Percentiles rank a stretch among this genome's conserved stretches.
Conservation (phyloP, 2,329 filamentous ascomycete species). For the Coniochaeta sp. region DNA sequence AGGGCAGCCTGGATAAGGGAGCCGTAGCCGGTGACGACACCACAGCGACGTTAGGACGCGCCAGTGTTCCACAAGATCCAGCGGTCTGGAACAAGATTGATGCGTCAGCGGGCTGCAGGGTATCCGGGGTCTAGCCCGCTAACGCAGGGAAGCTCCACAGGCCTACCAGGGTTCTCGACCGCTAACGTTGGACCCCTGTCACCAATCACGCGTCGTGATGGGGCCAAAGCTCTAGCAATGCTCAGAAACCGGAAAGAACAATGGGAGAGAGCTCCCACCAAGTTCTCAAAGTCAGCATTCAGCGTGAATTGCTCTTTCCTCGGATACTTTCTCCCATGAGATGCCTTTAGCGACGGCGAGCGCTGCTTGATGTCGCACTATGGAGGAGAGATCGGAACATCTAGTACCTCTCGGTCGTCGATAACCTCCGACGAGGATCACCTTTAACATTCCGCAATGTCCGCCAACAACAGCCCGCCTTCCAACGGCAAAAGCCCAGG, state of each 20-base stretch:
- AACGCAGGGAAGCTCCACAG: neutral
- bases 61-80: neutral
- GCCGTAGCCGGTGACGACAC: constrained; percentile 1
- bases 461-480: neutral
- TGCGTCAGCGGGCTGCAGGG: neutral
- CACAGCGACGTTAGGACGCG: neutral
- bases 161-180: neutral
- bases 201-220: neutral
- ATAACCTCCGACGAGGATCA: constrained; percentile 1
- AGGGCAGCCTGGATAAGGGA: neutral
- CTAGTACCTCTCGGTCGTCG: neutral
- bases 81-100: neutral
- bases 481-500: neutral
- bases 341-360: neutral
- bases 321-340: neutral
- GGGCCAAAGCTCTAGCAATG: neutral
- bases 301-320: neutral
- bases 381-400: neutral
- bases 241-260: neutral
- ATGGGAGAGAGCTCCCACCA: neutral
- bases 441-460: neutral
- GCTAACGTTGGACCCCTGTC: neutral
- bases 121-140: neutral
- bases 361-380: neutral
- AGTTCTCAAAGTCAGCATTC: neutral